phyloP scores from a whole-genome alignment of 371 early-diverging fungal species.

The Actinomucor elegans region DNA sequence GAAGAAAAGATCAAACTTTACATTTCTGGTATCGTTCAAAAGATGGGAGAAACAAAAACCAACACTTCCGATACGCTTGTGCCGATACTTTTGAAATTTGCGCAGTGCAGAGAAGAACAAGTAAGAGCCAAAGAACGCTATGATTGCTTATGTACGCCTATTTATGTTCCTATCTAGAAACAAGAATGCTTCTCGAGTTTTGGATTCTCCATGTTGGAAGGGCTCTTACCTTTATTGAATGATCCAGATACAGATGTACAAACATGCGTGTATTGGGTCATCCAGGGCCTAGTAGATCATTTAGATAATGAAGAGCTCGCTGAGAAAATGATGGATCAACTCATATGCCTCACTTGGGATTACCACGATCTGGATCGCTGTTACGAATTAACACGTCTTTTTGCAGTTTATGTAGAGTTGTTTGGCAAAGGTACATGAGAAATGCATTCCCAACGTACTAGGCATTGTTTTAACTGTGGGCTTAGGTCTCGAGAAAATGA shows the following conservation, averaged over 20 bases:
- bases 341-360: constrained; percentile 9
- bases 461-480: too few relatives aligned
- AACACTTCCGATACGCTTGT: too few relatives aligned
- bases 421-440: constrained; percentile 22
- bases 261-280: background rate
- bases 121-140: too few relatives aligned
- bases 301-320: constrained; percentile 14
- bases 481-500: constrained; percentile 14
- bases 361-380: background rate
- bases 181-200: background rate
- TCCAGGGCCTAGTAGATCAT: background rate
- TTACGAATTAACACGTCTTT: background rate
- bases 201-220: background rate
- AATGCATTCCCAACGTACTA: too few relatives aligned
- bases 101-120: too few relatives aligned
- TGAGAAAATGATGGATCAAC: constrained; percentile 12
- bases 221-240: background rate
- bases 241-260: background rate
- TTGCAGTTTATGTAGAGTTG: constrained; percentile 1
- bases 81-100: too few relatives aligned
- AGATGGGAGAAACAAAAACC: too few relatives aligned
- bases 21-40: too few relatives aligned
- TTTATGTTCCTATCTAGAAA: too few relatives aligned
- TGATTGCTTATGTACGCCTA: too few relatives aligned
- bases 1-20: too few relatives aligned